Conservation (phyloP, 495 filamentous ascomycete species). For the Lepidopterella palustris region DNA sequence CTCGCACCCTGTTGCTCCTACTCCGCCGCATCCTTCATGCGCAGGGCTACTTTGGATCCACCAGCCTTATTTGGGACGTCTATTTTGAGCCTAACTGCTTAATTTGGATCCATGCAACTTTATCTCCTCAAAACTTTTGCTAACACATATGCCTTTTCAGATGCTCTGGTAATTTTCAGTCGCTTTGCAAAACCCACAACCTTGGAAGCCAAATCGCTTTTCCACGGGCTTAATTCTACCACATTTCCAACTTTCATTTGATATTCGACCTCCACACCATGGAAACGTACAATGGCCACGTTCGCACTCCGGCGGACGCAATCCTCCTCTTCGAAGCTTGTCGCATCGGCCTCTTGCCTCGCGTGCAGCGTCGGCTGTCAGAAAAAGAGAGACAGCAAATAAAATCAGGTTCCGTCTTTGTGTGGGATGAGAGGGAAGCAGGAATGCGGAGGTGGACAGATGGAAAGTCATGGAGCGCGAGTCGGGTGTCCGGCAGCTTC, state of each 20-base stretch:
- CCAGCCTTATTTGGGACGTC: not conserved
- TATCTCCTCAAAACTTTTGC: not conserved
- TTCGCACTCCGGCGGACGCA: constrained; percentile 87
- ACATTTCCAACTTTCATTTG: too few relatives aligned
- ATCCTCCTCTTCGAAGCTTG: constrained; percentile 98
- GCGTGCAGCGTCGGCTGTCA: constrained; percentile 86
- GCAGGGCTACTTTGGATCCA: not conserved
- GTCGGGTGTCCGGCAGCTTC: constrained; percentile 94
- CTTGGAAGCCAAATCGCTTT: too few relatives aligned
- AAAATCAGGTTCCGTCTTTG: constrained; percentile 91
- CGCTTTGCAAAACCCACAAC: too few relatives aligned
- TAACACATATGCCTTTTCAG: constrained; percentile 5
- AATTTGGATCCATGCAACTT: not conserved
- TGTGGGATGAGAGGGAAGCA: constrained; percentile 97
- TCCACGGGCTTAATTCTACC: too few relatives aligned
- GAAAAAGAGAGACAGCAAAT: constrained; percentile 97
- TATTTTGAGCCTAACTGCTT: constrained; percentile 4
- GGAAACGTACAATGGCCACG: constrained; percentile 94
- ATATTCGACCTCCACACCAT: too few relatives aligned
- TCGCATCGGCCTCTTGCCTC: constrained; percentile 77
- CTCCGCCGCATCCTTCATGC: not conserved
- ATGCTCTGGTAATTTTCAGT: not conserved
- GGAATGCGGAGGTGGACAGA: constrained; percentile 99
- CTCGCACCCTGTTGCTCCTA: not conserved
- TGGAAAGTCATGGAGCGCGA: constrained; percentile 98